phyloP scores from a whole-genome alignment of 768 basidiomycete species.

The Steccherinum ochraceum region DNA sequence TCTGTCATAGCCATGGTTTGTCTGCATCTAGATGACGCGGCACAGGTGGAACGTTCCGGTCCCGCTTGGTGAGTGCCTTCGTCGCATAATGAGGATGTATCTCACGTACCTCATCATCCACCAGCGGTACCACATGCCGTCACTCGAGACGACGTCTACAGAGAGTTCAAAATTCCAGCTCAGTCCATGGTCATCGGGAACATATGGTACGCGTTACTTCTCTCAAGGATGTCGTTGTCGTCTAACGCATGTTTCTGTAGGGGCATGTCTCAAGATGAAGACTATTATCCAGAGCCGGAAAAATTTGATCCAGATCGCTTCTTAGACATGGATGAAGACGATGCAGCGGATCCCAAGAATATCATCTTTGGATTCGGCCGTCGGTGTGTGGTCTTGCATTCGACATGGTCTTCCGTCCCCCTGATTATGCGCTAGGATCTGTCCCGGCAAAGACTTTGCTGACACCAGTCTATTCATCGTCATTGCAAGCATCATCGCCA shows the following conservation, averaged over 20 bases:
- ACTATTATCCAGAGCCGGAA: constrained; percentile 28
- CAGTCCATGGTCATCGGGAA: constrained; percentile 19
- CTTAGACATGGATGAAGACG: constrained; percentile 8
- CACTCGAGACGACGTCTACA: constrained; percentile 19
- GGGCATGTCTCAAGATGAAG: constrained; percentile 15
- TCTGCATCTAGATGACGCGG: too few species aligned
- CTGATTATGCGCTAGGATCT: too few species aligned
- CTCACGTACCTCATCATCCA: too few species aligned
- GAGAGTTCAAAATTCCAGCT: constrained; percentile 19
- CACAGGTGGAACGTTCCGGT: constrained; percentile 7
- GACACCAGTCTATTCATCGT: constrained; percentile 24
- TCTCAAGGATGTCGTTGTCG: neutral
- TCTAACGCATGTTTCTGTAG: constrained; percentile 4
- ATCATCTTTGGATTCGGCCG: constrained; percentile 52
- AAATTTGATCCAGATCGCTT: constrained; percentile 17
- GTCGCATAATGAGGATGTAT: neutral
- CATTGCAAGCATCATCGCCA: constrained; percentile 23
- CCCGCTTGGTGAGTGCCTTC: constrained; percentile 6
- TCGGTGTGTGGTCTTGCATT: constrained; percentile 7
- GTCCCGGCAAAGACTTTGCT: constrained; percentile 21
- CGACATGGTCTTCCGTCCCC: too few species aligned
- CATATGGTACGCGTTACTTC: constrained; percentile 10
- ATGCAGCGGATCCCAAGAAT: constrained; percentile 17
- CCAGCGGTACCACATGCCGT: constrained; percentile 18
- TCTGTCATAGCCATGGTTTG: neutral